Evolutionary conservation across 768 basidiomycete species (phyloP).

Genomic region (Agrocybe chaxingu): DNA sequence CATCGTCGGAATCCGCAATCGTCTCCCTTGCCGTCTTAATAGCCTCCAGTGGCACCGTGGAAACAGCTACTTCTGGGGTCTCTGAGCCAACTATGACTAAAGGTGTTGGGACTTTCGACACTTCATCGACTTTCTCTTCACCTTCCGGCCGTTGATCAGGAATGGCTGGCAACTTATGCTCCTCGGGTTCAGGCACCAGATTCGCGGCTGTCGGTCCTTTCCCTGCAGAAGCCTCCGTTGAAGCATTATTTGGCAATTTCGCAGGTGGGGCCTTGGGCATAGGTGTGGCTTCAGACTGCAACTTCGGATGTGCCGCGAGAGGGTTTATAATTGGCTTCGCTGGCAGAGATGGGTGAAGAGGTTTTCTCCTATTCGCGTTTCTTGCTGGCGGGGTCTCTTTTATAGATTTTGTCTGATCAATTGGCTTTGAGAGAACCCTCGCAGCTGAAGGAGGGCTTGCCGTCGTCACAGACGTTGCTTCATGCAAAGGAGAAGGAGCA

Average conservation of each 20-base stretch:
- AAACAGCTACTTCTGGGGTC: background rate
- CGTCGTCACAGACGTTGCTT: background rate
- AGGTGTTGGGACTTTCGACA: background rate
- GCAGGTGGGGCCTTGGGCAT: conserved; percentile 17
- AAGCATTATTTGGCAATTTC: conserved; percentile 6
- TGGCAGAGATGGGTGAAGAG: conserved; percentile 45
- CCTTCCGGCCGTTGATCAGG: background rate
- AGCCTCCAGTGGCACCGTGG: background rate
- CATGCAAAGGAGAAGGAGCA: background rate
- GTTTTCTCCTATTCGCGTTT: conserved; percentile 11
- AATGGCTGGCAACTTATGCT: background rate
- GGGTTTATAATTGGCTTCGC: conserved; percentile 36
- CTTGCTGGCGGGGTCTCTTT: background rate
- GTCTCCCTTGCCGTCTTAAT: conserved; percentile 3
- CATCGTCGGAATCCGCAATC: conserved; percentile 3
- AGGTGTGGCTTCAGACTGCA: conserved; percentile 18
- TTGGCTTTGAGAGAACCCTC: background rate
- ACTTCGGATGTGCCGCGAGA: conserved; percentile 9
- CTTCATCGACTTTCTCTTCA: background rate
- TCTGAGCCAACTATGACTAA: background rate
- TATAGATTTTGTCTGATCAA: background rate
- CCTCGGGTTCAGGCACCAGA: background rate
- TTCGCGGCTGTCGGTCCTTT: conserved; percentile 10
- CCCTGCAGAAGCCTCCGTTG: conserved; percentile 17
- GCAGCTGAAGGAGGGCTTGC: background rate